These are phyloP conservation scores for Aureococcus anophagefferens DNA, from an alignment of 108 stramenopile genomes.

Conservation along the genomic window DNA sequence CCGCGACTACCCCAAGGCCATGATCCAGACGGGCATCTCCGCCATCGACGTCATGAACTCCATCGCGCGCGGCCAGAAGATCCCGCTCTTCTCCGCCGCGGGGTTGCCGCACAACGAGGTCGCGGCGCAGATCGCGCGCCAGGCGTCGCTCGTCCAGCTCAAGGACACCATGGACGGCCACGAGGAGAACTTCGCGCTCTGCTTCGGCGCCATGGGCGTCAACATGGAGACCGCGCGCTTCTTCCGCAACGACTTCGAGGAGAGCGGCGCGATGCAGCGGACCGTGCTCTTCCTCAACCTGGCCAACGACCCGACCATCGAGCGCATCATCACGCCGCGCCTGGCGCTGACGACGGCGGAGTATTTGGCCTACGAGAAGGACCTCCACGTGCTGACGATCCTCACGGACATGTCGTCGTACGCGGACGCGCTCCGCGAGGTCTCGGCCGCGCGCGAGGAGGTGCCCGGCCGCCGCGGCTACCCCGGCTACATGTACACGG, in stretches of 20 bases:
- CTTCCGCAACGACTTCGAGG: conserved; percentile 97
- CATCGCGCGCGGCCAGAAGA: conserved; percentile 98
- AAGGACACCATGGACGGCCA: conserved; percentile 91
- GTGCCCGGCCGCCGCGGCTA: conserved; percentile 99
- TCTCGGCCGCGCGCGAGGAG: conserved; percentile 97
- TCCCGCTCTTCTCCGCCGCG: conserved; percentile 99
- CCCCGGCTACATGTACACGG: conserved; percentile 99
- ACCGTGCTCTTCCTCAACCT: conserved; percentile 97
- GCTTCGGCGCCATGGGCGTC: conserved; percentile 99
- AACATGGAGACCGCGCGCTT: conserved; percentile 99
- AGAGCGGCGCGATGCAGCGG: conserved; percentile 96
- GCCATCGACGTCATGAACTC: conserved; percentile 99
- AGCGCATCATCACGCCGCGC: conserved; percentile 99
- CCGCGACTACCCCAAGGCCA: conserved; percentile 98
- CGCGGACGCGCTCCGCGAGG: conserved; percentile 98
- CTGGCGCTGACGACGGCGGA: conserved; percentile 96
- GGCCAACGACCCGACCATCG: conserved; percentile 99
- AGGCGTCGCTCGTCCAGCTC: conserved; percentile 91
- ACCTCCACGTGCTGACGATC: conserved; percentile 96
- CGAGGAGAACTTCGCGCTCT: conserved; percentile 98
- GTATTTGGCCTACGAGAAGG: conserved; percentile 98
- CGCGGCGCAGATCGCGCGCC: conserved; percentile 97
- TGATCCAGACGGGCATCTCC: conserved; percentile 99
- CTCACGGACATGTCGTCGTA: conserved; percentile 99
- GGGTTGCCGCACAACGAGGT: conserved; percentile 99